phyloP scores from a whole-genome alignment of 805 yeast species.

The Metschnikowia rubicola region DNA sequence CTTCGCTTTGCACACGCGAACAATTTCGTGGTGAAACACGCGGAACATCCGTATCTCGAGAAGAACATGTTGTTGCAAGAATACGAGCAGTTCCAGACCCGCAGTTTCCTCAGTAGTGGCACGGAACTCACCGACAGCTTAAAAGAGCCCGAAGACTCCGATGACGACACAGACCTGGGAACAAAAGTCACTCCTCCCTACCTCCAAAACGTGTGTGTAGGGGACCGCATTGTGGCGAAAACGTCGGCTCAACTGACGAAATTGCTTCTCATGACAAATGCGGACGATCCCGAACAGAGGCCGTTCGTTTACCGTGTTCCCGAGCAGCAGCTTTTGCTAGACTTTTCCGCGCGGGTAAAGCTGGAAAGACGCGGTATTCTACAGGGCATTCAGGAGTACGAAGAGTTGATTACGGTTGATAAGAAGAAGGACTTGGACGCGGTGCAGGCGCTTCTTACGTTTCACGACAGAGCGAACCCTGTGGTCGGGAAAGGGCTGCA shows the following conservation, averaged over 20 bases:
- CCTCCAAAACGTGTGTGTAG: conserved; percentile 30
- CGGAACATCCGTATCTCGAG: conserved; percentile 31
- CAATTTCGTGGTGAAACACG: conserved; percentile 31
- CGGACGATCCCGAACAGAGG: conserved; percentile 22
- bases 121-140: conserved; percentile 7
- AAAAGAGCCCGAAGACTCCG: conserved; percentile 21
- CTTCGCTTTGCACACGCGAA: conserved; percentile 27
- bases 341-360: conserved; percentile 48
- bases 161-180: conserved; percentile 20
- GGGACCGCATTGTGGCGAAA: conserved; percentile 33
- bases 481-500: neutral
- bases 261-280: conserved; percentile 16
- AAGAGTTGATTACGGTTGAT: conserved; percentile 9
- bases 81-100: conserved; percentile 27
- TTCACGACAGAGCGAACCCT: neutral
- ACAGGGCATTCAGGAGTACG: conserved; percentile 25
- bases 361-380: conserved; percentile 19
- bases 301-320: conserved; percentile 61
- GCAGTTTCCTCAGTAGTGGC: conserved; percentile 20
- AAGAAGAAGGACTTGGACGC: conserved; percentile 9
- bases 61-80: conserved; percentile 26
- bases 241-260: conserved; percentile 14
- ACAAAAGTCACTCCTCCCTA: conserved; percentile 35
- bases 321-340: conserved; percentile 63
- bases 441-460: conserved; percentile 3